These are phyloP conservation scores for Pythium sp. DNA, from an alignment of 352 stramenopile species.

Conservation along the genomic window DNA sequence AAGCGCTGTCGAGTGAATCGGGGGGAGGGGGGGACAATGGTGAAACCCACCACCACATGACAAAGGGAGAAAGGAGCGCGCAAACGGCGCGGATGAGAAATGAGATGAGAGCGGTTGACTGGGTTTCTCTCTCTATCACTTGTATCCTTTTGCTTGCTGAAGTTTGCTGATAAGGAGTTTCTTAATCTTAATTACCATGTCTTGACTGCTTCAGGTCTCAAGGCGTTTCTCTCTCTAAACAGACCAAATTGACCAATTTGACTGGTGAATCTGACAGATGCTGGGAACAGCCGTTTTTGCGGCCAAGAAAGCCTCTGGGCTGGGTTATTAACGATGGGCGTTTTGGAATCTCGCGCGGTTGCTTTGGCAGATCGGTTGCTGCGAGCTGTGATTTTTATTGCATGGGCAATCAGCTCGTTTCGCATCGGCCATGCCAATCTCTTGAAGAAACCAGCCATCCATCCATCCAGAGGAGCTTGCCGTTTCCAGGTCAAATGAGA, in stretches of 20 bases:
- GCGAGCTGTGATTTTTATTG: background rate
- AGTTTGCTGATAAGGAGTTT: background rate
- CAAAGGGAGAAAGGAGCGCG: background rate
- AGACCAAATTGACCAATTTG: background rate
- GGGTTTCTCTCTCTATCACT: background rate
- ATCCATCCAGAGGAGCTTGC: too few relatives aligned
- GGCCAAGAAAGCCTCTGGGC: background rate
- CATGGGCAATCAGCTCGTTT: background rate
- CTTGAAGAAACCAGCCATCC: too few relatives aligned
- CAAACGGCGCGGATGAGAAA: background rate
- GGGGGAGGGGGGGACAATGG: background rate
- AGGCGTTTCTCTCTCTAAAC: background rate
- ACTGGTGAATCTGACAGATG: background rate
- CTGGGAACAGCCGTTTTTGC: background rate
- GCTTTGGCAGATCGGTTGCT: background rate
- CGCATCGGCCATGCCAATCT: background rate
- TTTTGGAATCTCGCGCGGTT: background rate
- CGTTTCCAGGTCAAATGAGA: too few relatives aligned
- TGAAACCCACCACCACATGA: background rate
- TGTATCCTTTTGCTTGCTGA: background rate
- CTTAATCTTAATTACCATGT: background rate
- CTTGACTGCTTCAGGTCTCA: background rate
- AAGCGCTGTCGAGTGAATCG: background rate
- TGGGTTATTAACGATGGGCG: background rate
- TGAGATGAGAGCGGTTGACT: background rate